phyloP scores from a whole-genome alignment of 106 monocot genomes.

The Allium sativum region DNA sequence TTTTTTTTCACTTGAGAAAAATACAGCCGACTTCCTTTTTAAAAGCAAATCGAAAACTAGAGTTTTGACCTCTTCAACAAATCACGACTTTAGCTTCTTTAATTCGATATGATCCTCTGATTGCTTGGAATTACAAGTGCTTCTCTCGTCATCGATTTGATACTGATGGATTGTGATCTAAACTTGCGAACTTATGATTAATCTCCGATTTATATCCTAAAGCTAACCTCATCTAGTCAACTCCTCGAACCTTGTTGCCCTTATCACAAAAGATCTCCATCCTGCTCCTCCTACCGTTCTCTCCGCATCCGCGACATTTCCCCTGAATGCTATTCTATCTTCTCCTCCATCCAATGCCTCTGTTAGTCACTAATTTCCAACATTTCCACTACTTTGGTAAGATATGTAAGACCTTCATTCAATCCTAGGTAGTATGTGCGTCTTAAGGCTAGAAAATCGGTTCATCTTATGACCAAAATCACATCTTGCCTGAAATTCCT shows the following conservation, averaged over 20 bases:
- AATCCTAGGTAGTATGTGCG: constrained; percentile 16
- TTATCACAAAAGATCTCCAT: constrained; percentile 6
- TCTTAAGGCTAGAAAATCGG: constrained; percentile 24
- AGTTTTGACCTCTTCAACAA: too few relatives aligned
- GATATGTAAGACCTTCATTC: neutral
- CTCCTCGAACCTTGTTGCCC: neutral
- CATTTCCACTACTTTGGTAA: neutral
- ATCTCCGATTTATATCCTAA: too few relatives aligned
- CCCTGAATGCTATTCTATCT: neutral
- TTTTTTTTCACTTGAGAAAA: too few relatives aligned
- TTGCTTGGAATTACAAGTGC: too few relatives aligned
- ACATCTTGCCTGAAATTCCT: constrained; percentile 38
- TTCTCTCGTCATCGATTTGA: too few relatives aligned
- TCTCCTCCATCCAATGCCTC: neutral
- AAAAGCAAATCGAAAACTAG: too few relatives aligned
- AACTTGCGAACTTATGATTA: too few relatives aligned
- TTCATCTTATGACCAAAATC: constrained; percentile 31
- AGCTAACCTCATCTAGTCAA: constrained; percentile 26
- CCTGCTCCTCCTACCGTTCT: constrained; percentile 40
- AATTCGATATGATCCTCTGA: too few relatives aligned
- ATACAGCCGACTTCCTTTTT: too few relatives aligned
- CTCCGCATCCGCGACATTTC: constrained; percentile 31
- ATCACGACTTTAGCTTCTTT: too few relatives aligned
- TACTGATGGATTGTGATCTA: too few relatives aligned
- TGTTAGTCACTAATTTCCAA: neutral